These are phyloP conservation scores for Microglena sp. DNA, from an alignment of 139 green algal species.

Conservation along the genomic window DNA sequence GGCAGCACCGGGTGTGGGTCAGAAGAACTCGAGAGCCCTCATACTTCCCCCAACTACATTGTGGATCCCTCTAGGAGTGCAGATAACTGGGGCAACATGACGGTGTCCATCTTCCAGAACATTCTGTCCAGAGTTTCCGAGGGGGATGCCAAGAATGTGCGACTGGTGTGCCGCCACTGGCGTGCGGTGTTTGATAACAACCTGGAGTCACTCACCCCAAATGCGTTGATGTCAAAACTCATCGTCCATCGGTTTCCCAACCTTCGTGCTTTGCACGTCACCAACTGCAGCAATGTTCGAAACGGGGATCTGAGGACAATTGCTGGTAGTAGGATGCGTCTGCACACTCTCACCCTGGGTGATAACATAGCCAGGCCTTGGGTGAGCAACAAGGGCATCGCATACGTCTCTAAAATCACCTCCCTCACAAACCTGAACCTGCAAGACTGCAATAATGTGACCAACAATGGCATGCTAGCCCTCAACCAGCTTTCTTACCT, in stretches of 20 bases:
- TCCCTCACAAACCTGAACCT: constrained; percentile 20
- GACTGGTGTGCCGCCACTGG: constrained; percentile 29
- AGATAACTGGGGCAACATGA: constrained; percentile 16
- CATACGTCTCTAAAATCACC: constrained; percentile 9
- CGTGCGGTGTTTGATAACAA: constrained; percentile 19
- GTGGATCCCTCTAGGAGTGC: no score
- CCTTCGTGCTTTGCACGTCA: constrained; percentile 21
- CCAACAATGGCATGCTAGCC: constrained; percentile 10
- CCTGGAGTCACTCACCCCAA: constrained; percentile 18
- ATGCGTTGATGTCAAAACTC: constrained; percentile 4
- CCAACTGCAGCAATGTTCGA: constrained; percentile 22
- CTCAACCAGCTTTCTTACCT: constrained; percentile 10
- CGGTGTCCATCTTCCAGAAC: constrained; percentile 12
- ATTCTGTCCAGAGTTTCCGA: constrained; percentile 15
- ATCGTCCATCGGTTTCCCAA: constrained; percentile 20
- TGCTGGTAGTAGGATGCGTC: not conserved
- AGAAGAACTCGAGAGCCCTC: no score
- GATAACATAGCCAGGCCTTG: constrained; percentile 25
- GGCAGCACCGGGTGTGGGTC: no score
- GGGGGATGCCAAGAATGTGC: constrained; percentile 11
- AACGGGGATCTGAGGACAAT: constrained; percentile 26
- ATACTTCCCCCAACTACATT: no score
- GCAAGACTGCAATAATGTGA: constrained; percentile 26
- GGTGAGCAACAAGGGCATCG: constrained; percentile 23
- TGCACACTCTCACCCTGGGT: constrained; percentile 28